Base-by-base conservation (phyloP, 1,139 yeast genomes). In the Lodderomyces jiufengensis region DNA sequence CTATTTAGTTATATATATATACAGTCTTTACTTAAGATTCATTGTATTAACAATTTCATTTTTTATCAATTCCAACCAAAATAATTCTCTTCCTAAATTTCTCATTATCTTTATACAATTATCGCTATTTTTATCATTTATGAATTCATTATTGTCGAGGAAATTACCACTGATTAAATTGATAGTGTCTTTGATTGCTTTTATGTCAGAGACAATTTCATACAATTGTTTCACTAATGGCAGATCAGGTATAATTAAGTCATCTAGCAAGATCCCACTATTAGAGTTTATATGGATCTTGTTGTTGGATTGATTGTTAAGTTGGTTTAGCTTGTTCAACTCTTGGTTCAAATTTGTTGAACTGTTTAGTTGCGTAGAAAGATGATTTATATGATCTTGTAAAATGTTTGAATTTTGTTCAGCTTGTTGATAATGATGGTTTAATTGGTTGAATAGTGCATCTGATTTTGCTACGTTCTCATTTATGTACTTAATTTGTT, bases 41-140 rank as follows among this genome's bases (percentile, higher is more conserved):
- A 59, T 49, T 16, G 40, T 51, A 8, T 47, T 52, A 0, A 60
- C 57, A 9, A 69, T 63, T 47, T 66, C 70, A 25, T 46, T 44
- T 40, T 61, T 65, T 18, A 57, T 55, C 15, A 65, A 46, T 44
- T 69, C 73, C 13, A 67, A 49, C 75, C 76, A 70, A 33, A 87
- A 88, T 51, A 84, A 84, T 29, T 86, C 90, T 41, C 96, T 66
- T 0, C 94, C 90, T 23, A 85, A 61, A 22, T 72, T 69, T 42
- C 96, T 60, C 0, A 79, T 73, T 18, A 76, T 68, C 53, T 70
- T 67, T 42, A 80, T 66, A 50, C 83, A 80, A 7, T 57, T 50
- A n/a, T 76, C 82, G 31, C 83, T 42, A 9, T 52, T 58, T 1
- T 46, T 44, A 43, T 70, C 65, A 37, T 54, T 62, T 21, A 70